Evolutionary conservation across 2,329 filamentous ascomycete species (phyloP), one percentile per base, ranked within the genome.

Genomic region (Fusarium fujikuroi): DNA sequence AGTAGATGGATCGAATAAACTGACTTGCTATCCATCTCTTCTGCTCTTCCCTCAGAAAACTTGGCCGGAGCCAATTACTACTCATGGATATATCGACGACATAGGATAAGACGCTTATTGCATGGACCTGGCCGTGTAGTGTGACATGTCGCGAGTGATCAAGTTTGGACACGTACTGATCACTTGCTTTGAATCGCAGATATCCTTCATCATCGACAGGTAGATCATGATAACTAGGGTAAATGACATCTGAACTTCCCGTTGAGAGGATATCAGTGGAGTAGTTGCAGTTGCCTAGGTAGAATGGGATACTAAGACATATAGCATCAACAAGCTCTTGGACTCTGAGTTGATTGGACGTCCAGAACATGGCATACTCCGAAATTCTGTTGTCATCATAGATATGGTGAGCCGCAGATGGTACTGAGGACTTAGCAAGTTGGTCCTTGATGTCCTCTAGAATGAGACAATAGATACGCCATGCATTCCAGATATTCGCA

Each of bases 401-500:
- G 2, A 4, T 2, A 21, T n/a, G 2, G 1, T 7, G 30, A 12
- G 2, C 12, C 3, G 10, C 23, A 23, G 19, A 25, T 1, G 1
- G 3, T 5, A 3, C 1, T 7, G 11, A 7, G 3, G 5, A 3
- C 14, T 56, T 23, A 0, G 25, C 0, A 37, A 44, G 36, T 40
- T 18, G 19, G 9, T 10, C 3, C 9, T 64, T 74, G 10, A 47
- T 42, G 21, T 61, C 7, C 4, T 52, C 46, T 1, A 72, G 21
- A 1, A 70, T 47, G 5, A 75, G 32, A 11, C 52, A 12, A 23
- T 75, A 72, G 0, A 74, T 58, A 3, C 72, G 71, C 71, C 65
- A 75, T 0, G 60, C n/a, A 18, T 62, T 75, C 72, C 72, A 75
- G 3, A 75, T 74, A 7, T 67, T 75, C 0, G 72, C 69, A 16